These are phyloP conservation scores for Venturia oleaginea DNA, from an alignment of 2,329 filamentous ascomycete species.

Conservation along the genomic window DNA sequence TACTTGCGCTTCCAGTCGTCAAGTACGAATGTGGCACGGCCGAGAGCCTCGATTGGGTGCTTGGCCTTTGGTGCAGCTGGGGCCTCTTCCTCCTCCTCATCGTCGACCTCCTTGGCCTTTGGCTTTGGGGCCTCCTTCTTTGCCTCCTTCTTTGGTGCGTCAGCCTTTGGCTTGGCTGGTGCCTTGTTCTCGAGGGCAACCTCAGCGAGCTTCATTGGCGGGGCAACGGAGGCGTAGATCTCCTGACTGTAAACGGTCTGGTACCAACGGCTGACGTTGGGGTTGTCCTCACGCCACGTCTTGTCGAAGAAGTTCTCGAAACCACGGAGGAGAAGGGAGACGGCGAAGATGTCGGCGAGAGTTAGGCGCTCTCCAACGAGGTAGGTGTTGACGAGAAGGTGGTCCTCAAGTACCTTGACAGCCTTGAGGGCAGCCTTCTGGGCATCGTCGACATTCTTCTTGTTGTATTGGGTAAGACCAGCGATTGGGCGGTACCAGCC, in stretches of 20 bases:
- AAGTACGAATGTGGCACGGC: slow-evolving; percentile 68
- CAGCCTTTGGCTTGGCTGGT: slow-evolving; percentile 74
- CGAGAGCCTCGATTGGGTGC: slow-evolving; percentile 85
- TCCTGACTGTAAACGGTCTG: slow-evolving; percentile 88
- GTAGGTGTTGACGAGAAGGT: slow-evolving; percentile 90
- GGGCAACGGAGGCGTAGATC: slow-evolving; percentile 72
- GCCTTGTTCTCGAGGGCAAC: slow-evolving; percentile 63
- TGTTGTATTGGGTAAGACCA: slow-evolving; percentile 84
- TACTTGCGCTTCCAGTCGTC: slow-evolving; percentile 99
- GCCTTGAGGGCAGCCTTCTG: slow-evolving; percentile 60
- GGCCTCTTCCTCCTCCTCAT: slow-evolving; percentile 54
- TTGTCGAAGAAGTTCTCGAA: slow-evolving; percentile 95
- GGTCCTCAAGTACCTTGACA: slow-evolving; percentile 67
- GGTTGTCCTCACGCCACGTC: slow-evolving; percentile 73
- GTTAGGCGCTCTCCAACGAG: slow-evolving; percentile 96
- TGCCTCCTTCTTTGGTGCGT: slow-evolving; percentile 50
- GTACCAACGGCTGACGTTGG: slow-evolving; percentile 88
- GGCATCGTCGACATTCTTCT: slow-evolving; percentile 84
- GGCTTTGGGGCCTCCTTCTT: slow-evolving; percentile 38
- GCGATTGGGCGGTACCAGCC: slow-evolving; percentile 80
- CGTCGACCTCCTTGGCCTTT: slow-evolving; percentile 44
- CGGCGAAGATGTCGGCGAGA: slow-evolving; percentile 84
- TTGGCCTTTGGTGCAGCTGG: slow-evolving; percentile 74
- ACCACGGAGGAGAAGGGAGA: slow-evolving; percentile 70
- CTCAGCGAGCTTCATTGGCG: slow-evolving; percentile 68